These are phyloP conservation scores for Benincasa hispida DNA, from an alignment of 306 rosid genomes.

Conservation along the genomic window DNA sequence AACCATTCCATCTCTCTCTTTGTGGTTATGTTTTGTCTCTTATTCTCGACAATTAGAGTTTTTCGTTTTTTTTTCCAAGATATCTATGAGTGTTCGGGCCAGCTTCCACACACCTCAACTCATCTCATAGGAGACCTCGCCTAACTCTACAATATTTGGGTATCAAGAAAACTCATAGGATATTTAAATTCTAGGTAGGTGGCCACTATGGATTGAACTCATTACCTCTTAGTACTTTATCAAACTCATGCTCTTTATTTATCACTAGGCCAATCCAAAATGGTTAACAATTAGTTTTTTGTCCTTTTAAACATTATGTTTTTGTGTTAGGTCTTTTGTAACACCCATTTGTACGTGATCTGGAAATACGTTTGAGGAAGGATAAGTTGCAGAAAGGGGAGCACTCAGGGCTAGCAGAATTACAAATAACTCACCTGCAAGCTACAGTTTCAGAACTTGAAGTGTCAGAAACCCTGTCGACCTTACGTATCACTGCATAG, in stretches of 20 bases:
- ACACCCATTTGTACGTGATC: background rate
- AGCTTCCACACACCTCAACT: too few relatives aligned
- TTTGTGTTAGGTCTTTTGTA: background rate
- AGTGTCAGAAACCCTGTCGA: slow-evolving; percentile 45
- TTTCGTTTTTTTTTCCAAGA: too few relatives aligned
- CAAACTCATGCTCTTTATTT: too few relatives aligned
- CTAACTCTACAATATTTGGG: too few relatives aligned
- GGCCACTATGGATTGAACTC: too few relatives aligned
- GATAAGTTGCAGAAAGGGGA: background rate
- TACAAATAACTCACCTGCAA: slow-evolving; percentile 49
- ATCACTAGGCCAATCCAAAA: too few relatives aligned
- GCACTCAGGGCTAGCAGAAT: background rate
- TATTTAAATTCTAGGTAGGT: too few relatives aligned
- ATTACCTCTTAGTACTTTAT: too few relatives aligned
- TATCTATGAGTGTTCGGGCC: too few relatives aligned
- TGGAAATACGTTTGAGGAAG: background rate
- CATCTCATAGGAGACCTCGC: too few relatives aligned
- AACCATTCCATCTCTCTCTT: background rate
- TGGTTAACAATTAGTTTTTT: too few relatives aligned
- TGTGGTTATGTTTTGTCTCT: background rate
- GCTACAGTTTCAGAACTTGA: slow-evolving; percentile 52
- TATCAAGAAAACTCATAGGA: too few relatives aligned
- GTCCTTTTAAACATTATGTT: background rate
- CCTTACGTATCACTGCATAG: slow-evolving; percentile 60
- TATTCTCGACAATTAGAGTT: background rate